Conservation (phyloP, 495 filamentous ascomycete species). For the Lophiotrema nucula region DNA sequence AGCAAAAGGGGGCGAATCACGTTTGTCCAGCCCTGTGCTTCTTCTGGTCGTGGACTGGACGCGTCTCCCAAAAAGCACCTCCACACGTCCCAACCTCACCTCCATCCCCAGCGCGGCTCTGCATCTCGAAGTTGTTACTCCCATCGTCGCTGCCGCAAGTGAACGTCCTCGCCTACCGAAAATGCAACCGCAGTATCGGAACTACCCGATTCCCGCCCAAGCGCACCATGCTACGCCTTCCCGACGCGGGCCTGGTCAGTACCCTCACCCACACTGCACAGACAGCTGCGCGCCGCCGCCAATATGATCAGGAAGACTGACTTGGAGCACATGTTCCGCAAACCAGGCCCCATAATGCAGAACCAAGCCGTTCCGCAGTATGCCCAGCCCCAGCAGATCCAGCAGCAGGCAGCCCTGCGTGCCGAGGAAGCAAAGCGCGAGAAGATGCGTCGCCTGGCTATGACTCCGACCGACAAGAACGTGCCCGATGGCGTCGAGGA, state of each 20-base stretch:
- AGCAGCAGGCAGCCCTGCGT: slow-evolving; percentile 54
- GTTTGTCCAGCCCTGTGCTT: slow-evolving; percentile 34
- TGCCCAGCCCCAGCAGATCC: slow-evolving; percentile 12
- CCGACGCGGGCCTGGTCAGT: slow-evolving; percentile 37
- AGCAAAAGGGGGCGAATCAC: slow-evolving; percentile 18
- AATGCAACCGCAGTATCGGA: slow-evolving; percentile 42
- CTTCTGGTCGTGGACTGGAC: slow-evolving; percentile 12
- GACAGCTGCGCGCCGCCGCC: slow-evolving; percentile 4
- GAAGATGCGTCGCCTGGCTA: slow-evolving; percentile 69
- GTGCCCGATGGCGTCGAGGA: slow-evolving; percentile 88
- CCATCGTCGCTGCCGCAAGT: slow-evolving; percentile 24
- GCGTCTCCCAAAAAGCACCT: slow-evolving; percentile 27
- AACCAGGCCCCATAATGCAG: slow-evolving; percentile 39
- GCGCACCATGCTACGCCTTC: slow-evolving; percentile 32
- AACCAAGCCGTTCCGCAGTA: slow-evolving; percentile 18
- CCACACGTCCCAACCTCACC: slow-evolving; percentile 13
- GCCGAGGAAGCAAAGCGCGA: slow-evolving; percentile 57
- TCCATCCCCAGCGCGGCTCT: neutral
- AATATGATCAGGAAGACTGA: slow-evolving; percentile 43
- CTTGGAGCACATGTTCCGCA: slow-evolving; percentile 42
- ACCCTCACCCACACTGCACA: slow-evolving; percentile 1
- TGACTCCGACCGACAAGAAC: slow-evolving; percentile 90
- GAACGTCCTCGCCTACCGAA: slow-evolving; percentile 11
- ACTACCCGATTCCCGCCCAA: slow-evolving; percentile 38
- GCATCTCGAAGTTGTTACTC: slow-evolving; percentile 14